These are phyloP conservation scores for Vickermania ingenoplastis DNA, from an alignment of 208 protist genomes.

Conservation along the genomic window DNA sequence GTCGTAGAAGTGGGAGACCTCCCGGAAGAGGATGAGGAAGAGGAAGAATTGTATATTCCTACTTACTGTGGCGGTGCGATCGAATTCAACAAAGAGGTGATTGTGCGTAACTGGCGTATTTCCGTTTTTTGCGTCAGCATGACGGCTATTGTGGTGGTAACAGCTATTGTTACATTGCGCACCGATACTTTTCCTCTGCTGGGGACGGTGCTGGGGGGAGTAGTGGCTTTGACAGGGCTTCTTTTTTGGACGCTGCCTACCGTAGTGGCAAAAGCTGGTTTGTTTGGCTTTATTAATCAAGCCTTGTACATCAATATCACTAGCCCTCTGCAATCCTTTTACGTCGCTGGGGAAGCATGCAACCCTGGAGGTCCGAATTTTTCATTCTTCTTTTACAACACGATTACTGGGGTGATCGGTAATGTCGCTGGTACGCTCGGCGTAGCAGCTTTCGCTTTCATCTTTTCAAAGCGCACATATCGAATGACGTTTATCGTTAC, in stretches of 20 bases:
- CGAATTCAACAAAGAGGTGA: constrained; percentile 30
- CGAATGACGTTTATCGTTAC: constrained; percentile 22
- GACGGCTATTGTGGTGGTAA: constrained; percentile 18
- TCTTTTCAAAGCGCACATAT: constrained; percentile 26
- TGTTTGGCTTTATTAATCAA: constrained; percentile 32
- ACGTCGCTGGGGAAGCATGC: constrained; percentile 20
- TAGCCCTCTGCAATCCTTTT: constrained; percentile 32
- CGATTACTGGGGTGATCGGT: constrained; percentile 19
- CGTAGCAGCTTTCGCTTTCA: constrained; percentile 16
- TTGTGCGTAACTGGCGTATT: constrained; percentile 21
- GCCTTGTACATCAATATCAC: constrained; percentile 53
- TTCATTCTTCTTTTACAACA: constrained; percentile 40
- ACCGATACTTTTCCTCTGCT: constrained; percentile 9
- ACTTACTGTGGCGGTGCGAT: constrained; percentile 13
- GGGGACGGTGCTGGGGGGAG: constrained; percentile 10
- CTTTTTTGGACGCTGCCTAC: constrained; percentile 31
- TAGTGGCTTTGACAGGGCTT: constrained; percentile 12
- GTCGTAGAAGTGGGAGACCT: too few species aligned
- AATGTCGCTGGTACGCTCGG: constrained; percentile 21
- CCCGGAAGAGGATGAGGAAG: not conserved
- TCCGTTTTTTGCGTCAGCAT: constrained; percentile 27
- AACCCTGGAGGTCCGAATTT: constrained; percentile 43
- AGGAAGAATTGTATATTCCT: not conserved
- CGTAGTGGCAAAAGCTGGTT: constrained; percentile 35
- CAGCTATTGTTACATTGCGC: constrained; percentile 12